Conservation (phyloP, 768 basidiomycete species). For the Tylopilus sp. region DNA sequence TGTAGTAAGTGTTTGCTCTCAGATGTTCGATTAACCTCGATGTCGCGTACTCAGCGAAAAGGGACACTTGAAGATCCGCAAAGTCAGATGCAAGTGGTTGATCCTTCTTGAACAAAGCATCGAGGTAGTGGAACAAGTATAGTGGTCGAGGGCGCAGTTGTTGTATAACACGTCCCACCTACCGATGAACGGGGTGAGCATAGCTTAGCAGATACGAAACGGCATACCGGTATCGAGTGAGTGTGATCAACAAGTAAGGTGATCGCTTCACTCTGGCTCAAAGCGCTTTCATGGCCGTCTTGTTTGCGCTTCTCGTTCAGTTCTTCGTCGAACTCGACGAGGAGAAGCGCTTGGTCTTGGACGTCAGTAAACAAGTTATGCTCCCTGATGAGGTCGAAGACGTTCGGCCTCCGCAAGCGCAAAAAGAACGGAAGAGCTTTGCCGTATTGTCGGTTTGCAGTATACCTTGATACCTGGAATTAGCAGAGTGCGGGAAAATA, state of each 20-base stretch:
- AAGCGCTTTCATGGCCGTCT: slow-evolving; percentile 38
- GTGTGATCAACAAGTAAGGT: slow-evolving; percentile 87
- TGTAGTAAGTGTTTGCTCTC: slow-evolving; percentile 88
- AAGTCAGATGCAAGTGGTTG: slow-evolving; percentile 75
- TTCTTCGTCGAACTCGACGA: slow-evolving; percentile 94
- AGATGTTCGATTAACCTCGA: slow-evolving; percentile 84
- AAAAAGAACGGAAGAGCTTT: slow-evolving; percentile 92
- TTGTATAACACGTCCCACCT: slow-evolving; percentile 86
- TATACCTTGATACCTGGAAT: slow-evolving; percentile 53
- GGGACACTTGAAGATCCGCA: slow-evolving; percentile 83
- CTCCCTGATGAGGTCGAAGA: slow-evolving; percentile 92
- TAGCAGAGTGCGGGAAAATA: neutral
- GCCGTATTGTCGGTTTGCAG: slow-evolving; percentile 85
- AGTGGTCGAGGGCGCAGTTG: slow-evolving; percentile 74
- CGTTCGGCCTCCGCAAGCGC: slow-evolving; percentile 79
- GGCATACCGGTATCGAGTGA: slow-evolving; percentile 88
- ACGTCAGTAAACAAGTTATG: slow-evolving; percentile 94
- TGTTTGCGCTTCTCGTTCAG: slow-evolving; percentile 57
- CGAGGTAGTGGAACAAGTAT: slow-evolving; percentile 91
- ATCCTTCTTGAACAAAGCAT: slow-evolving; percentile 86
- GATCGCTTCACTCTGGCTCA: slow-evolving; percentile 72
- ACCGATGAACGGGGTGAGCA: slow-evolving; percentile 1
- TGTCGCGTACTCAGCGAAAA: slow-evolving; percentile 88
- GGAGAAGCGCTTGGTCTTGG: slow-evolving; percentile 85
- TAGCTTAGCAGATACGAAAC: neutral